Conservation (phyloP, 2,329 filamentous ascomycete genomes). For the Ophiostoma tasmaniense region DNA sequence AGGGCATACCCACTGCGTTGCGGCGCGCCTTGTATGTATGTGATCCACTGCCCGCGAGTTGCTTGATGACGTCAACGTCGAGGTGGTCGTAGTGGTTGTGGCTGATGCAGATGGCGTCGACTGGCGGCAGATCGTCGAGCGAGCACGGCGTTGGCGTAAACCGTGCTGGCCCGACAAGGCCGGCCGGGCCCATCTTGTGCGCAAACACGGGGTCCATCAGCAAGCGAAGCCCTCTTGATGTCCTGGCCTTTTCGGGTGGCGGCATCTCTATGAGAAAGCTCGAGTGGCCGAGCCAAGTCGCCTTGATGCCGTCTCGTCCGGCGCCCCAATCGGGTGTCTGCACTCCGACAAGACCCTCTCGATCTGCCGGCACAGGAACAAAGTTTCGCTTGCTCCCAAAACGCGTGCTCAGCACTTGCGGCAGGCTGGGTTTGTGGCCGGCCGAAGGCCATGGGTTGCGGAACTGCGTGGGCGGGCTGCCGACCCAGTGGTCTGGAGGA, state of each 20-base stretch:
- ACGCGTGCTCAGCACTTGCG: not conserved
- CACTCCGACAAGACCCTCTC: not conserved
- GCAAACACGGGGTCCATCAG: not conserved
- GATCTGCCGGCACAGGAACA: not conserved
- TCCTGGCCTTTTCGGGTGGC: not conserved
- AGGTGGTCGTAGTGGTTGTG: conserved; percentile 52
- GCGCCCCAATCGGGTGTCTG: not conserved
- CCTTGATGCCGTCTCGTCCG: not conserved
- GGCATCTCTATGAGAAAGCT: not conserved
- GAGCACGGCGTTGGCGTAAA: conserved; percentile 43
- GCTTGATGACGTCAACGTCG: conserved; percentile 38
- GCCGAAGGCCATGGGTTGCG: not conserved
- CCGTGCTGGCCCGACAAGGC: conserved; percentile 37
- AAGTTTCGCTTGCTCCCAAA: not conserved
- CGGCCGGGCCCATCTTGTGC: not conserved
- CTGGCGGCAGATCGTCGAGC: conserved; percentile 39
- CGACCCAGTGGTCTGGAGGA: not conserved
- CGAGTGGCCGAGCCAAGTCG: not conserved
- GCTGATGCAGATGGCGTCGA: conserved; percentile 43
- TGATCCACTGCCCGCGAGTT: conserved; percentile 42
- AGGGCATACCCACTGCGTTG: not conserved
- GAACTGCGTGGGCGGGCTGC: not conserved
- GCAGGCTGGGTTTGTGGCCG: not conserved
- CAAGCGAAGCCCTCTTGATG: not conserved
- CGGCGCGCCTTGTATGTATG: not conserved